Evolutionary conservation across 75 land plant genomes (phyloP).

Genomic region (Pinus tabuliformis): DNA sequence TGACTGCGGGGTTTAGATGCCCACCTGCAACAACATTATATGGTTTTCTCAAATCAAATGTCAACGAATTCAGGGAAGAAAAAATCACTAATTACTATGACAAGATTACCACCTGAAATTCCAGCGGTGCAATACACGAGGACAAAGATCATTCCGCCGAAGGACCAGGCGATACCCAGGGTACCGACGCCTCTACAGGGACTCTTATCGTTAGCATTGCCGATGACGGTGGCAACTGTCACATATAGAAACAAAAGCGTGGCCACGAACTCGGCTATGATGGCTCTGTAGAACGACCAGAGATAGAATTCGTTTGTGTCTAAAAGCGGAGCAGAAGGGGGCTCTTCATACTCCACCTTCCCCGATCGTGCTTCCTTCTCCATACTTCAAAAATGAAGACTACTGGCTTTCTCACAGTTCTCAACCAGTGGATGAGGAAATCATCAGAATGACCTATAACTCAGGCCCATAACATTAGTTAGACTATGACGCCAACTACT

Average conservation of each 20-base stretch:
- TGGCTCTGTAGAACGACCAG: conserved; percentile 20
- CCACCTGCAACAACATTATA: too few species aligned
- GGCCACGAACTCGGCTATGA: conserved; percentile 17
- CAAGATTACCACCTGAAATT: conserved; percentile 7
- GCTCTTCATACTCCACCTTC: too few species aligned
- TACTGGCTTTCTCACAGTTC: too few species aligned
- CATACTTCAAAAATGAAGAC: too few species aligned
- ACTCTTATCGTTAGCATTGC: neutral
- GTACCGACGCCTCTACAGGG: neutral
- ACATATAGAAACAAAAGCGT: conserved; percentile 13
- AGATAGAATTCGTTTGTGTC: neutral
- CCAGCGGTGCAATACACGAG: conserved; percentile 25
- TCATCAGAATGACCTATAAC: too few species aligned
- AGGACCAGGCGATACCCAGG: conserved; percentile 18
- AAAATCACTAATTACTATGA: too few species aligned
- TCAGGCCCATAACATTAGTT: too few species aligned
- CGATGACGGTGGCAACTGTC: conserved; percentile 7
- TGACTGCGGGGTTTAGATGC: conserved; percentile 34
- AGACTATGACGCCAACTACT: too few species aligned
- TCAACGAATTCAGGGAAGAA: too few species aligned
- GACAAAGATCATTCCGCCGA: conserved; percentile 22
- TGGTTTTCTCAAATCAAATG: too few species aligned
- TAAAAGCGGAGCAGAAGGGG: conserved; percentile 12
- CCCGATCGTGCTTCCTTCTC: too few species aligned
- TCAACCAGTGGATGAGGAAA: too few species aligned